These are phyloP conservation scores for Solanum sitiens DNA, from an alignment of 257 asterid species.

Conservation along the genomic window DNA sequence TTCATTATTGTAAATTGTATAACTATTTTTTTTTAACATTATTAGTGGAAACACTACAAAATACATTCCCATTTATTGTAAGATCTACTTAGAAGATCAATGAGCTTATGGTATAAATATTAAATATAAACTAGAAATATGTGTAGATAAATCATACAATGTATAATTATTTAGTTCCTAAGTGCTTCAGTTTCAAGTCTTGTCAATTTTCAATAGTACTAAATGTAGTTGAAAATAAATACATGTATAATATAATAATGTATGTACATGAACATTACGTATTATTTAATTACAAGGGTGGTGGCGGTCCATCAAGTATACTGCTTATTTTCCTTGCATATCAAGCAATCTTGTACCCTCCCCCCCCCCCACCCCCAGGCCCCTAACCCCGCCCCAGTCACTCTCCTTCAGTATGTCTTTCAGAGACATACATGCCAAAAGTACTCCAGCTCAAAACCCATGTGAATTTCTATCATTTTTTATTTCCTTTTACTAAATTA, in stretches of 20 bases:
- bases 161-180: neutral
- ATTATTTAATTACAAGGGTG: neutral
- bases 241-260: neutral
- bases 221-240: neutral
- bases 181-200: neutral
- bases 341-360: constrained; percentile 53
- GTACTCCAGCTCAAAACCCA: constrained; percentile 71
- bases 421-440: constrained; percentile 48
- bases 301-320: constrained; percentile 76
- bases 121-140: neutral
- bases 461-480: constrained; percentile 73
- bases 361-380: neutral
- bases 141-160: neutral
- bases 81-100: neutral
- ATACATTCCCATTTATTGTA: neutral
- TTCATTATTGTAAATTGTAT: neutral
- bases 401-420: constrained; percentile 6
- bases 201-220: neutral
- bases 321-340: constrained; percentile 71
- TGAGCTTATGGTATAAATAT: neutral
- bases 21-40: neutral
- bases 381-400: neutral
- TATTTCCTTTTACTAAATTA: constrained; percentile 21
- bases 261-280: neutral
- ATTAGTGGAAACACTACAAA: neutral